Conservation (phyloP, 2,329 filamentous ascomycete genomes). For the Pyrenophora seminiperda region DNA sequence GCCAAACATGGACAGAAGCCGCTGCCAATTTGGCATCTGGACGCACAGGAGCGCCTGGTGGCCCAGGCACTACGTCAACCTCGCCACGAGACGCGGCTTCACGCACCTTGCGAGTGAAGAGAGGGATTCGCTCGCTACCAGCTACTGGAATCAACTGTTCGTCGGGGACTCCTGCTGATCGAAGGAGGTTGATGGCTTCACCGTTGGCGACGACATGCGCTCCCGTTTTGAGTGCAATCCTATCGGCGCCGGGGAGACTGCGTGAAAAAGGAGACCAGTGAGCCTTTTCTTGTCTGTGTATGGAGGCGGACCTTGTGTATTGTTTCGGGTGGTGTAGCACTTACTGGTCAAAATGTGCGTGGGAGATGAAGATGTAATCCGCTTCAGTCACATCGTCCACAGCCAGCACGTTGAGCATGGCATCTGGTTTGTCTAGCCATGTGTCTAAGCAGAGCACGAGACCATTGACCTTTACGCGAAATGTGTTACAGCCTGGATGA, state of each 20-base stretch:
- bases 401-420: neutral
- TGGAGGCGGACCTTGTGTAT: neutral
- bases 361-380: constrained; percentile 15
- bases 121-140: constrained; percentile 10
- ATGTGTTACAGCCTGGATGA: too few relatives aligned
- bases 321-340: too few relatives aligned
- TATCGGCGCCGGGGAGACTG: constrained; percentile 13
- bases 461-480: too few relatives aligned
- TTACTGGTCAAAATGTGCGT: constrained; percentile 13
- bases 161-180: constrained; percentile 5
- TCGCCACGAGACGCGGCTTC: neutral
- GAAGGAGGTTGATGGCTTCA: constrained; percentile 8
- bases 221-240: constrained; percentile 8
- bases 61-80: neutral
- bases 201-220: constrained; percentile 10
- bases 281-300: neutral
- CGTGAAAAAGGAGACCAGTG: neutral
- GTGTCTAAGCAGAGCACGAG: constrained; percentile 14
- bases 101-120: constrained; percentile 6
- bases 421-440: constrained; percentile 9
- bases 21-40: constrained; percentile 2
- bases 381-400: constrained; percentile 7
- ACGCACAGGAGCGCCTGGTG: neutral
- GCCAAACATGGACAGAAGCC: constrained; percentile 8
- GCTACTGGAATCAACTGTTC: constrained; percentile 6